Evolutionary conservation across 129 eudicot species (phyloP), one percentile per base, ranked within the genome.

Genomic region (Glebionis coronaria): DNA sequence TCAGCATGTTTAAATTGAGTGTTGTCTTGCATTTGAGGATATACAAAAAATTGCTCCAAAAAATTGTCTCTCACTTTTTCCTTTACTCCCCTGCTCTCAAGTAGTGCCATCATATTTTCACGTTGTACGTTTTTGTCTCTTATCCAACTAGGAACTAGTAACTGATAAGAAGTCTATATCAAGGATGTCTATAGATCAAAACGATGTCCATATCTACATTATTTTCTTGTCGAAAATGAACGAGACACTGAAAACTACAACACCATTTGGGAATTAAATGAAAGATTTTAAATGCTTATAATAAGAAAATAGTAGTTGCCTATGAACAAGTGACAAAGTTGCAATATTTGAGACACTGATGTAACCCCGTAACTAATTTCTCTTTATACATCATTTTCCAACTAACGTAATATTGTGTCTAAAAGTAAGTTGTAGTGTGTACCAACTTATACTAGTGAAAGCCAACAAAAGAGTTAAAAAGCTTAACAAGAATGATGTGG

Each of bases 271-370:
- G 31, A 67, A 16, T 15, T 29, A 51, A 50, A 67, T 50, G 71
- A 50, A 10, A 29, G 10, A 50, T 67, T 67, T 16, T 29, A 67
- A 16, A 25, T 52, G 49, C n/a, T 67, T 49, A 19, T n/a, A n/a
- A 50, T 2, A 23, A 51, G 60, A 65, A 67, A 50, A 50, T 67
- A 9, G 46, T 50, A 66, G 71, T 66, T 66, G 71, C 60, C 71
- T 57, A 50, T 66, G 49, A 67, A 67, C 14, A 67, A 27, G 29
- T 46, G 13, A 10, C 29, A 49, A 29, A 52, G 46, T 28, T 29
- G 12, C 61, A 51, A 50, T 67, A 67, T 51, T 67, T 52, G 61
- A 51, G 71, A 67, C 15, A 28, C 9, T 15, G 71, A 67, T 67
- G 71, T 52, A 67, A 51, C 71, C 52, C 61, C 50, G 12, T 18